Percentiles rank a stretch among this genome's conserved stretches.
Conservation (phyloP, 352 stramenopile genomes). For the Globisporangium heterothallicum region DNA sequence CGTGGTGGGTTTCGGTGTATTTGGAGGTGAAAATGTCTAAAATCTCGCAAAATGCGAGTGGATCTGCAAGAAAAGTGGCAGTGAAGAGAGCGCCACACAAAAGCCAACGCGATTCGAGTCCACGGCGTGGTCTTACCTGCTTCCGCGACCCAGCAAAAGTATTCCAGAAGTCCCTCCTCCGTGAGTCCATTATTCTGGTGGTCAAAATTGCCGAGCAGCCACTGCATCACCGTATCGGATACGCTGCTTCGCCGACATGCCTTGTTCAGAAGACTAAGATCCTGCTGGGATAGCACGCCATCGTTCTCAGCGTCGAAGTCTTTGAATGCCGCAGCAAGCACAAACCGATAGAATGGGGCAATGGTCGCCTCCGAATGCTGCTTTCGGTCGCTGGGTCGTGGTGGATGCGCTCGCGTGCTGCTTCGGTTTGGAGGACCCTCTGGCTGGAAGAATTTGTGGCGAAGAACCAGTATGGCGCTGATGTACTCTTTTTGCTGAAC, state of each 20-base stretch:
- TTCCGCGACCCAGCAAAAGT: slow-evolving; percentile 67
- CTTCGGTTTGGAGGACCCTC: slow-evolving; percentile 15
- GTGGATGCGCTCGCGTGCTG: slow-evolving; percentile 4
- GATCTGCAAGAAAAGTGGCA: slow-evolving; percentile 25
- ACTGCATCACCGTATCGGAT: slow-evolving; percentile 25
- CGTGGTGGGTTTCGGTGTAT: slow-evolving; percentile 53
- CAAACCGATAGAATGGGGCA: slow-evolving; percentile 61
- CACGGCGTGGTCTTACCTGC: slow-evolving; percentile 26
- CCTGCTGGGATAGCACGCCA: slow-evolving; percentile 21
- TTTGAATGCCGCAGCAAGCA: slow-evolving; percentile 45
- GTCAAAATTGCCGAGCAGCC: slow-evolving; percentile 58
- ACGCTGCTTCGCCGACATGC: slow-evolving; percentile 26
- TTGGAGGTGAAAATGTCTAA: slow-evolving; percentile 54
- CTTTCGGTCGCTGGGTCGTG: not conserved
- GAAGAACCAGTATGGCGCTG: slow-evolving; percentile 28
- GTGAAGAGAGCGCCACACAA: not conserved
- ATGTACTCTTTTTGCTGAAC: slow-evolving; percentile 33
- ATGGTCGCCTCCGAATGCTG: slow-evolving; percentile 25
- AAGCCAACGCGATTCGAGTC: not conserved
- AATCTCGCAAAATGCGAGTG: slow-evolving; percentile 47
- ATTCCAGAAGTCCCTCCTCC: slow-evolving; percentile 52
- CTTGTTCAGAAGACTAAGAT: slow-evolving; percentile 46
- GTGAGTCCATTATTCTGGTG: slow-evolving; percentile 29
- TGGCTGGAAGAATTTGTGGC: slow-evolving; percentile 55
- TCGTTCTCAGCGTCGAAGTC: slow-evolving; percentile 33